Percentiles rank a stretch among this genome's conserved stretches.
Conservation (phyloP, 306 rosid genomes). For the Abrus precatorius region DNA sequence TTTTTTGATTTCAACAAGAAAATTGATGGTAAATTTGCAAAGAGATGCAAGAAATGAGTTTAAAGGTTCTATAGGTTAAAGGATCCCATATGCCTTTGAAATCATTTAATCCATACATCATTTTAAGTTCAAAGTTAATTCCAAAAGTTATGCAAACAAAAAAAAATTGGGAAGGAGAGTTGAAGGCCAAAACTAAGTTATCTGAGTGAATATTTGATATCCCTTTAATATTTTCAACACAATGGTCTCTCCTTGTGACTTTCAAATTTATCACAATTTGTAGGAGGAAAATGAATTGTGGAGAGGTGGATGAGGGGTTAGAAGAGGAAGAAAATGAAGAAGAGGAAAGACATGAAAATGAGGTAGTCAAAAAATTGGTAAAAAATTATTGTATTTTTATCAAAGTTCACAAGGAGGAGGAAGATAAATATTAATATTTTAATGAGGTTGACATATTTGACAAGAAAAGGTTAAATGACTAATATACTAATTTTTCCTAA, state of each 20-base stretch:
- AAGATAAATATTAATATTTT: too few relatives aligned
- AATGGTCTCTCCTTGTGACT: slow-evolving; percentile 99
- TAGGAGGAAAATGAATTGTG: too few relatives aligned
- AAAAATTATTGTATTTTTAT: too few relatives aligned
- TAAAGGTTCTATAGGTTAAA: slow-evolving; percentile 90
- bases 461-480: too few relatives aligned
- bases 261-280: slow-evolving; percentile 52
- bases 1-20: slow-evolving; percentile 85
- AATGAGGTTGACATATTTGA: too few relatives aligned
- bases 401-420: too few relatives aligned
- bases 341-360: too few relatives aligned
- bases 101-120: slow-evolving; percentile 45
- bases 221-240: slow-evolving; percentile 96
- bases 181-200: slow-evolving; percentile 26
- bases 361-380: too few relatives aligned
- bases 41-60: slow-evolving; percentile 97
- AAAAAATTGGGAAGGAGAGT: not conserved
- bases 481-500: too few relatives aligned
- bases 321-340: too few relatives aligned
- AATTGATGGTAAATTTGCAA: slow-evolving; percentile 94
- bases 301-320: too few relatives aligned
- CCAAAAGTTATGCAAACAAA: not conserved
- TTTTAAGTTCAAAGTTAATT: slow-evolving; percentile 17
- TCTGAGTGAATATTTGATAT: slow-evolving; percentile 98
- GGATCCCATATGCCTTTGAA: slow-evolving; percentile 94